Evolutionary conservation across 2,329 filamentous ascomycete species (phyloP), one percentile per base, ranked within the genome.

Genomic region (Phaeomoniella chlamydospora): DNA sequence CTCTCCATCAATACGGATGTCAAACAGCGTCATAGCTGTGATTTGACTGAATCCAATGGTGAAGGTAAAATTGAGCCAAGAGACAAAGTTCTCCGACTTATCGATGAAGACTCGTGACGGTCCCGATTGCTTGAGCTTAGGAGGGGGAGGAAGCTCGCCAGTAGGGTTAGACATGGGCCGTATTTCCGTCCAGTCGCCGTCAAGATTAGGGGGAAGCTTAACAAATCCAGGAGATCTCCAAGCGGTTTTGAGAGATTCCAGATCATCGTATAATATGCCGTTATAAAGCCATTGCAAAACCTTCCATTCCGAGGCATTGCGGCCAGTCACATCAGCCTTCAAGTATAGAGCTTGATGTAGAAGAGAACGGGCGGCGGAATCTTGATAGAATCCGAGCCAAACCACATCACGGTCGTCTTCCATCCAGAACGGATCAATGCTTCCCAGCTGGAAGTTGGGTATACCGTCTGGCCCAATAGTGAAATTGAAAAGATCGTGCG

Each of bases 281-380:
- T 70, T 64, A 45, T 72, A 74, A 12, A 68, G 61, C 66, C 69
- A 74, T 2, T 64, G 65, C 13, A 59, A 54, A 0, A 70, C 47
- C 11, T 48, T 54, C 71, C 72, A 75, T 22, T 64, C 52, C 11
- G 56, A 54, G 5, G 65, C 61, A 40, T 73, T 63, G 4, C 65
- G 57, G 0, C 67, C 65, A 0, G 66, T 72, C 1, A 70, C 48
- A 41, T 75, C 64, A 14, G 52, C 39, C 31, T 52, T 52, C 36
- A 59, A 50, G 41, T 50, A 56, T 15, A 45, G 39, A 3, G 43
- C 41, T 15, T 41, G 41, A 1, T 41, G 43, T n/a, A 46, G 38
- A 2, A 45, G 29, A 14, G 41, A 38, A 14, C 42, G 32, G 10
- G 36, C 38, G 34, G 42, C 38, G 9, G 32, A 17, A 18, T 17